phyloP scores from a whole-genome alignment of 2,329 filamentous ascomycete species.

The Sclerotinia trifoliorum region DNA sequence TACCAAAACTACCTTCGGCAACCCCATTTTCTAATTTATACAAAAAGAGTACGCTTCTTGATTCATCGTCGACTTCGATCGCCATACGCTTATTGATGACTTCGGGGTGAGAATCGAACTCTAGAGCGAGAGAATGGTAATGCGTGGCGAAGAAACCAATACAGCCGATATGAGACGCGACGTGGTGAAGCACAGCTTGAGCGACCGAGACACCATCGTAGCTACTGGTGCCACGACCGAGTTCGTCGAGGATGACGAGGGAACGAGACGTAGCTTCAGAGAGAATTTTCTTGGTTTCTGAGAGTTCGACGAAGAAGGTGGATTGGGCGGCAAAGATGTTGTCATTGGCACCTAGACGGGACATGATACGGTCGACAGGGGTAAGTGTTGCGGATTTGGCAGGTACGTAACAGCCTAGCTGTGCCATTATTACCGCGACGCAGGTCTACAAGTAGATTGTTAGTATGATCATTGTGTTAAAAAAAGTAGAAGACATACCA shows the following conservation, averaged over 20 bases:
- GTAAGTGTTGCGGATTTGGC: constrained; percentile 79
- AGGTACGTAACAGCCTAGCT: constrained; percentile 91
- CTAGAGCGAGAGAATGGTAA: constrained; percentile 89
- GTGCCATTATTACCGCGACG: constrained; percentile 94
- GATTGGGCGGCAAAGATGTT: constrained; percentile 98
- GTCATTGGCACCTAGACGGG: constrained; percentile 92
- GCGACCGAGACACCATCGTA: constrained; percentile 97
- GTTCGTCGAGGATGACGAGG: constrained; percentile 93
- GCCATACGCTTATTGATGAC: constrained; percentile 86
- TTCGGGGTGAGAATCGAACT: constrained; percentile 88
- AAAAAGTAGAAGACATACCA: constrained; percentile 58
- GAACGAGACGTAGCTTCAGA: constrained; percentile 91
- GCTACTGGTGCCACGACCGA: constrained; percentile 89
- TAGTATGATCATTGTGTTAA: constrained; percentile 24
- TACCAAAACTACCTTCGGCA: constrained; percentile 94
- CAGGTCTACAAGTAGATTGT: constrained; percentile 62
- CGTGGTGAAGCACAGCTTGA: constrained; percentile 94
- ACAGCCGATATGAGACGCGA: constrained; percentile 89
- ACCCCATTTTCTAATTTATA: constrained; percentile 93
- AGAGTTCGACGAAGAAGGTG: constrained; percentile 96
- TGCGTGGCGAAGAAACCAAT: constrained; percentile 97
- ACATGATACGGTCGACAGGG: constrained; percentile 97
- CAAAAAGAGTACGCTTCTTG: constrained; percentile 88
- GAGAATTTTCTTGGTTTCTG: constrained; percentile 97
- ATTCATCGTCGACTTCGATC: constrained; percentile 83